These are phyloP conservation scores for Cystofilobasidium macerans DNA, from an alignment of 768 basidiomycete species.

Conservation along the genomic window DNA sequence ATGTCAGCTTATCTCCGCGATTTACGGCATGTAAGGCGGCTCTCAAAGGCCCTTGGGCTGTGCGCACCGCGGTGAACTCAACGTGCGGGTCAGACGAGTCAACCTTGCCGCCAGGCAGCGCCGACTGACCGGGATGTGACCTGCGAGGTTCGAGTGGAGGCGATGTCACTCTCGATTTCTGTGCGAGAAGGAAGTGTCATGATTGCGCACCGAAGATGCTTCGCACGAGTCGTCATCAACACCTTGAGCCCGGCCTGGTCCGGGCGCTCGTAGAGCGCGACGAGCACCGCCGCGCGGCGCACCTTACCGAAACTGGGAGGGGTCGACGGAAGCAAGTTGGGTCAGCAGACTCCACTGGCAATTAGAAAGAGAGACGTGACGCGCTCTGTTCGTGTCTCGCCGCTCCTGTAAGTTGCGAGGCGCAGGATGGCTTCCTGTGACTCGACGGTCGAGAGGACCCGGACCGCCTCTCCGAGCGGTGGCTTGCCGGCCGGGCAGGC, in stretches of 20 bases:
- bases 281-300: slow-evolving; percentile 18
- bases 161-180: no score
- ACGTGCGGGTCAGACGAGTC: slow-evolving; percentile 16
- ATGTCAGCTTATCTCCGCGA: no score
- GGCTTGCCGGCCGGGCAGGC: no score
- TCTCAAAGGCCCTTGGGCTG: no score
- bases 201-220: slow-evolving; percentile 12
- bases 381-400: background rate
- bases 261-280: slow-evolving; percentile 17
- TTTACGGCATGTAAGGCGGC: background rate
- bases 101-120: slow-evolving; percentile 26
- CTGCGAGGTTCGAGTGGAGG: background rate
- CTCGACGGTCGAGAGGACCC: background rate
- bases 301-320: slow-evolving; percentile 19
- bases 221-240: slow-evolving; percentile 23
- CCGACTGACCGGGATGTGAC: slow-evolving; percentile 25
- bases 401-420: background rate
- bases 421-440: background rate
- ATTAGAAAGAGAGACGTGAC: background rate
- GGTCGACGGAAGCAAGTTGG: background rate
- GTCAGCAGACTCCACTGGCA: background rate
- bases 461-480: background rate
- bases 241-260: slow-evolving; percentile 8
- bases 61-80: slow-evolving; percentile 24
- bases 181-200: no score